phyloP scores from a whole-genome alignment of 441 rosid species.

The Arabidopsis lyrata region DNA sequence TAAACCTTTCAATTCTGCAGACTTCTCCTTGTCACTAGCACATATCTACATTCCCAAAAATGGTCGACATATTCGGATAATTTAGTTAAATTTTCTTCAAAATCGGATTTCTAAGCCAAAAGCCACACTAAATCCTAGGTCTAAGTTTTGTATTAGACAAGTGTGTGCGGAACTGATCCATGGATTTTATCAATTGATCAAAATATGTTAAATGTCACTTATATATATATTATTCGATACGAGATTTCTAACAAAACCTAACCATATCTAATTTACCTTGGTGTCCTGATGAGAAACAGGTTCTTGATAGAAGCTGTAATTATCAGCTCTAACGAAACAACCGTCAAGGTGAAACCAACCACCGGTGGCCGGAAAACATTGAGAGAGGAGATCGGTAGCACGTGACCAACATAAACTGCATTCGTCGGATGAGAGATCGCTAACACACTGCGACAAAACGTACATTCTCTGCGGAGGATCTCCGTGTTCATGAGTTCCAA shows the following conservation, averaged over 20 bases:
- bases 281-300: constrained; percentile 42
- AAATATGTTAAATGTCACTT: neutral
- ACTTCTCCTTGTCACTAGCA: constrained; percentile 25
- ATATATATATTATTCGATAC: too few relatives aligned
- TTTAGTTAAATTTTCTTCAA: neutral
- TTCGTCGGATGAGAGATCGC: constrained; percentile 53
- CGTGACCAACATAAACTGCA: constrained; percentile 53
- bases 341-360: constrained; percentile 65
- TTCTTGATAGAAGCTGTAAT: constrained; percentile 56
- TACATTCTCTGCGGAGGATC: constrained; percentile 49
- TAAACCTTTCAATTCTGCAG: constrained; percentile 33
- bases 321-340: constrained; percentile 59
- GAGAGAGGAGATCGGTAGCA: constrained; percentile 45
- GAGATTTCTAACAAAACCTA: neutral
- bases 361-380: constrained; percentile 56
- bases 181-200: neutral
- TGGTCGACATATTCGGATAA: neutral
- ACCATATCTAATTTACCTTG: constrained; percentile 33
- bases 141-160: neutral
- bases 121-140: constrained; percentile 5
- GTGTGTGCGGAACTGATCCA: neutral
- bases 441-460: constrained; percentile 58
- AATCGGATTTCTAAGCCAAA: neutral
- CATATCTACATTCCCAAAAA: constrained; percentile 51
- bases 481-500: constrained; percentile 48